Percentiles rank a stretch among this genome's conserved stretches.
These are phyloP conservation scores for Fusarium algeriense DNA, from an alignment of 2,329 filamentous ascomycete genomes.

Conservation along the genomic window DNA sequence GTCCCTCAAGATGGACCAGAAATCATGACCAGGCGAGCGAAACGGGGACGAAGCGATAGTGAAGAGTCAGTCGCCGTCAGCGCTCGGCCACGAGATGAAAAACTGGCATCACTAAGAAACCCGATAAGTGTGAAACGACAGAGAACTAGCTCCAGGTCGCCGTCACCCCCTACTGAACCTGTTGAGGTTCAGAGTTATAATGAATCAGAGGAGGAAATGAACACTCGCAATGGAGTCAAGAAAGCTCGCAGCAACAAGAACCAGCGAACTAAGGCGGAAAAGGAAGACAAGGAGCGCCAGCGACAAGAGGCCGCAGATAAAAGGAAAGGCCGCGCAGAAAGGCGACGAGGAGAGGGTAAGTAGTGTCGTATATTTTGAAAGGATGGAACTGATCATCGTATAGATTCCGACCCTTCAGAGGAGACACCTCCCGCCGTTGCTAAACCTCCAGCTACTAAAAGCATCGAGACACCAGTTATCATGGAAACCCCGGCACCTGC, in stretches of 20 bases:
- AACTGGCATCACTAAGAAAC: slow-evolving; percentile 65
- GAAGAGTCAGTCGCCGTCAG: slow-evolving; percentile 80
- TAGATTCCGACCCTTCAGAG: slow-evolving; percentile 79
- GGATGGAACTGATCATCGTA: slow-evolving; percentile 22
- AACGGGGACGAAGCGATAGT: slow-evolving; percentile 89
- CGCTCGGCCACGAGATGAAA: slow-evolving; percentile 35
- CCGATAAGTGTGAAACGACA: slow-evolving; percentile 81
- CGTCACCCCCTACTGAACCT: slow-evolving; percentile 64
- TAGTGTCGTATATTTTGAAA: neutral
- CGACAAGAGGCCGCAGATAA: slow-evolving; percentile 81
- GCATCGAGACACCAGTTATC: slow-evolving; percentile 48
- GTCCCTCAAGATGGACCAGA: slow-evolving; percentile 64
- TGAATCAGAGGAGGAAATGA: slow-evolving; percentile 79
- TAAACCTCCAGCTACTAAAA: slow-evolving; percentile 48
- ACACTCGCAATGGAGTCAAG: slow-evolving; percentile 65
- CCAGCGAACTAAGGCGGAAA: slow-evolving; percentile 73
- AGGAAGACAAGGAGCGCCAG: slow-evolving; percentile 80
- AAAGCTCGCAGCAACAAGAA: slow-evolving; percentile 71
- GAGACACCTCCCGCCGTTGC: slow-evolving; percentile 68
- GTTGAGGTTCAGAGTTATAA: slow-evolving; percentile 65
- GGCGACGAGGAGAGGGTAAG: slow-evolving; percentile 84
- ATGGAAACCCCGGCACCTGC: slow-evolving; percentile 46
- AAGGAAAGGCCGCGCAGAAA: slow-evolving; percentile 84
- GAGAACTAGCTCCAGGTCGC: slow-evolving; percentile 82
- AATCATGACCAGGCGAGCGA: slow-evolving; percentile 73